Conservation (phyloP, 768 basidiomycete genomes). For the Pseudohyphozyma bogoriensis region DNA sequence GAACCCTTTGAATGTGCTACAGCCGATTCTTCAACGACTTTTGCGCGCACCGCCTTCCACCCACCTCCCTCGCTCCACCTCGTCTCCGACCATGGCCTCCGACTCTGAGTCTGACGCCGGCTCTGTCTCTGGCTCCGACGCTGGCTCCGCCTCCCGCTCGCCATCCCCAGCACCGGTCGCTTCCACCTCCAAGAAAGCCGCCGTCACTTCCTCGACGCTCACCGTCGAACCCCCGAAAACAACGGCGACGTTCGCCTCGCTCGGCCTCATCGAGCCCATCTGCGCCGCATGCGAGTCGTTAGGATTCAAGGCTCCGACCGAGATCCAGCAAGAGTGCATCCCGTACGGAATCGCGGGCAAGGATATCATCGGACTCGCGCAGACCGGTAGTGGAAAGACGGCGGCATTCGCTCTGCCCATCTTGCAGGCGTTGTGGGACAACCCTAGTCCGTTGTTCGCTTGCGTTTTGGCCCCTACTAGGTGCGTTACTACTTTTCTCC, state of each 20-base stretch:
- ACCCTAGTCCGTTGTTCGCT: constrained; percentile 85
- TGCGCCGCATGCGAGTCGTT: constrained; percentile 73
- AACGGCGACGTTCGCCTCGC: constrained; percentile 55
- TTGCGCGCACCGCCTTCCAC: too few relatives aligned
- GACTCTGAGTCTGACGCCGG: not conserved
- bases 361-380: constrained; percentile 97
- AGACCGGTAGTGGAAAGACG: constrained; percentile 95
- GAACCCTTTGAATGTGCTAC: too few relatives aligned
- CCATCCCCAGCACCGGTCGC: constrained; percentile 2
- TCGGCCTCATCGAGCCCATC: constrained; percentile 82
- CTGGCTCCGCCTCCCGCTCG: constrained; percentile 10
- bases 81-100: not conserved
- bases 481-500: constrained; percentile 30
- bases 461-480: constrained; percentile 90
- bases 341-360: constrained; percentile 81
- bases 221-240: not conserved
- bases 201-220: constrained; percentile 7
- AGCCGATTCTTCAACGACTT: too few relatives aligned
- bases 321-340: constrained; percentile 74
- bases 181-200: not conserved
- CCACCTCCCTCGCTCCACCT: too few relatives aligned
- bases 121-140: not conserved
- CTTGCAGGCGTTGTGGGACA: constrained; percentile 89
- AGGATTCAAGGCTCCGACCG: constrained; percentile 74
- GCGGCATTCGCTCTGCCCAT: constrained; percentile 95